A percentile compares a stretch with the other conserved stretches of the same genome.
These are phyloP conservation scores for Magnolia sinica DNA, from an alignment of 164 flowering plant genomes.

Conservation along the genomic window DNA sequence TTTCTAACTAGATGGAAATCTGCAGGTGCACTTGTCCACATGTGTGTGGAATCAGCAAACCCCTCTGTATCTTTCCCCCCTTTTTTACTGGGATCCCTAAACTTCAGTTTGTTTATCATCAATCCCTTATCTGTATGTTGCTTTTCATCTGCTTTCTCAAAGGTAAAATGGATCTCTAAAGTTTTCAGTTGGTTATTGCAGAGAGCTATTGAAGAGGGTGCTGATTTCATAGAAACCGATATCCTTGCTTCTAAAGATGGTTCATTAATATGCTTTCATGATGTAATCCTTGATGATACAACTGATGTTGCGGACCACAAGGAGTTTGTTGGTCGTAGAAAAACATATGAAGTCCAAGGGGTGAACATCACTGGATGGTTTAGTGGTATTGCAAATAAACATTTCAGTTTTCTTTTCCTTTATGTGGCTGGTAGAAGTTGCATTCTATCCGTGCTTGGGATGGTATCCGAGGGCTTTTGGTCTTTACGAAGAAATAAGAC, in stretches of 20 bases:
- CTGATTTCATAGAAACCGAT: constrained; percentile 94
- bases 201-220: constrained; percentile 97
- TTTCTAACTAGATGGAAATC: too few species aligned
- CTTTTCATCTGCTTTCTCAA: not conserved
- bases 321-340: constrained; percentile 70
- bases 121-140: too few species aligned
- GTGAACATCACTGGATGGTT: constrained; percentile 76
- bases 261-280: constrained; percentile 84
- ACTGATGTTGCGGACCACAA: constrained; percentile 70
- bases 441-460: not conserved
- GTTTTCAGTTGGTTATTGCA: constrained; percentile 27
- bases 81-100: too few species aligned
- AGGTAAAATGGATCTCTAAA: not conserved
- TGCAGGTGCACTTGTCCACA: too few species aligned
- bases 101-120: too few species aligned
- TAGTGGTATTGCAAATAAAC: constrained; percentile 38
- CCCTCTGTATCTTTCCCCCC: too few species aligned
- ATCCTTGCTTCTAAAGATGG: constrained; percentile 41
- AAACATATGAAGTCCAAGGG: constrained; percentile 86
- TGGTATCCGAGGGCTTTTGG: not conserved
- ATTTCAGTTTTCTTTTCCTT: not conserved
- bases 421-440: not conserved
- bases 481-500: too few species aligned
- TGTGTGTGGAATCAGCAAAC: too few species aligned
- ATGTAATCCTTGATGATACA: constrained; percentile 74